A percentile compares a stretch with the other conserved stretches of the same genome.
phyloP scores from a whole-genome alignment of 2,329 filamentous ascomycete species.

The Helotiales sp. region DNA sequence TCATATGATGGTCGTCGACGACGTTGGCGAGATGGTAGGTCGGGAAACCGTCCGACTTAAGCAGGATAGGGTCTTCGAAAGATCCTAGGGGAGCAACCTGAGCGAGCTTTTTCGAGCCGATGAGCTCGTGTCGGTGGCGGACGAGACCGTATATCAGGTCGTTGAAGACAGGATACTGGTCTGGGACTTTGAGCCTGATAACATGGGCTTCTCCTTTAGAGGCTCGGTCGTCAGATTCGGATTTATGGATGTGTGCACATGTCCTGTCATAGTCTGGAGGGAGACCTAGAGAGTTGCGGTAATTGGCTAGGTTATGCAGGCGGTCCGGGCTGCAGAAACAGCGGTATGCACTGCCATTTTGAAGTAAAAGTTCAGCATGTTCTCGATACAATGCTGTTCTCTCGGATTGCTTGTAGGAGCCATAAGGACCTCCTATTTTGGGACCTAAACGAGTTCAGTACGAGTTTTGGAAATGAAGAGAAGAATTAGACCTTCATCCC shows the following conservation, averaged over 20 bases:
- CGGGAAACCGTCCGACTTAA: slow-evolving; percentile 89
- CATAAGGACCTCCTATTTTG: slow-evolving; percentile 74
- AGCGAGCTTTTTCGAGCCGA: slow-evolving; percentile 38
- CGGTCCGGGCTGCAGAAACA: slow-evolving; percentile 85
- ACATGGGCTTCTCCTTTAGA: slow-evolving; percentile 70
- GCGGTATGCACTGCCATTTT: slow-evolving; percentile 76
- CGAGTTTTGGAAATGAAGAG: background rate
- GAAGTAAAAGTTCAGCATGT: slow-evolving; percentile 69
- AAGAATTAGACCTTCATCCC: slow-evolving; percentile 77
- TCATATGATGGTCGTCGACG: slow-evolving; percentile 92
- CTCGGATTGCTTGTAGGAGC: slow-evolving; percentile 88
- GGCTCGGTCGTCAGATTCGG: slow-evolving; percentile 71
- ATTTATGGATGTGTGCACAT: slow-evolving; percentile 65
- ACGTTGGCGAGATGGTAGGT: slow-evolving; percentile 98
- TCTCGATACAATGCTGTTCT: slow-evolving; percentile 70
- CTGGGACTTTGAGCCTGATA: slow-evolving; percentile 70
- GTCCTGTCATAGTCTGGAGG: slow-evolving; percentile 67
- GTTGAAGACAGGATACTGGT: slow-evolving; percentile 61
- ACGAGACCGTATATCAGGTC: slow-evolving; percentile 80
- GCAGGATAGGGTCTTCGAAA: slow-evolving; percentile 81
- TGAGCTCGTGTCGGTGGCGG: slow-evolving; percentile 45
- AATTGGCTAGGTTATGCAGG: slow-evolving; percentile 64
- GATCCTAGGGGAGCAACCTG: slow-evolving; percentile 33
- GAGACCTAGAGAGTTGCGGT: slow-evolving; percentile 58
- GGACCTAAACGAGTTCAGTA: slow-evolving; percentile 57